These are phyloP conservation scores for Beauveria pseudobassiana DNA, from an alignment of 2,329 filamentous ascomycete species.

Conservation along the genomic window DNA sequence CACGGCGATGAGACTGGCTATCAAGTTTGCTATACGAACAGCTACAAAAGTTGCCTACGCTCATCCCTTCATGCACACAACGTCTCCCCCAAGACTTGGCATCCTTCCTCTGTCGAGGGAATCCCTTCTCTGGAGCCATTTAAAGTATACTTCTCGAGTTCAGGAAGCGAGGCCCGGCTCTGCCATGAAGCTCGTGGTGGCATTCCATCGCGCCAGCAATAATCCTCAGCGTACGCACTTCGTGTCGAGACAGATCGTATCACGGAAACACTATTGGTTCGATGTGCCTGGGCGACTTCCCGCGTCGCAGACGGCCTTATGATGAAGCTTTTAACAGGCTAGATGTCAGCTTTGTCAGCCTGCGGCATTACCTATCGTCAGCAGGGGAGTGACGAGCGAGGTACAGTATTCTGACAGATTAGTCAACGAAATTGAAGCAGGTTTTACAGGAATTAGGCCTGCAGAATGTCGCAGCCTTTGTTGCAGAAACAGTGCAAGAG, in stretches of 20 bases:
- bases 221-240: constrained; percentile 29
- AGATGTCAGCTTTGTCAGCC: constrained; percentile 3
- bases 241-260: constrained; percentile 36
- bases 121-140: not conserved
- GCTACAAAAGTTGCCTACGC: not conserved
- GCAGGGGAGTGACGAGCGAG: constrained; percentile 33
- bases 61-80: not conserved
- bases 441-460: constrained; percentile 55
- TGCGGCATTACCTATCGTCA: constrained; percentile 5
- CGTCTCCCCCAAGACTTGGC: not conserved
- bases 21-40: not conserved
- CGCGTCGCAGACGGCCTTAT: not conserved
- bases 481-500: constrained; percentile 67
- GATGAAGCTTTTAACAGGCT: not conserved
- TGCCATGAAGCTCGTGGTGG: constrained; percentile 39
- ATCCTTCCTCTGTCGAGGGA: not conserved
- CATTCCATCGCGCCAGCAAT: constrained; percentile 38
- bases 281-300: not conserved
- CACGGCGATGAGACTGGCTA: not conserved
- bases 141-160: constrained; percentile 1
- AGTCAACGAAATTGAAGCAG: constrained; percentile 56
- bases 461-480: constrained; percentile 60
- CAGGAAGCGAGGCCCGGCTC: constrained; percentile 36
- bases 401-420: constrained; percentile 39
- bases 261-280: constrained; percentile 53